Base-by-base conservation (phyloP, 176 grass and related monocot species). In the Poa pratensis region DNA sequence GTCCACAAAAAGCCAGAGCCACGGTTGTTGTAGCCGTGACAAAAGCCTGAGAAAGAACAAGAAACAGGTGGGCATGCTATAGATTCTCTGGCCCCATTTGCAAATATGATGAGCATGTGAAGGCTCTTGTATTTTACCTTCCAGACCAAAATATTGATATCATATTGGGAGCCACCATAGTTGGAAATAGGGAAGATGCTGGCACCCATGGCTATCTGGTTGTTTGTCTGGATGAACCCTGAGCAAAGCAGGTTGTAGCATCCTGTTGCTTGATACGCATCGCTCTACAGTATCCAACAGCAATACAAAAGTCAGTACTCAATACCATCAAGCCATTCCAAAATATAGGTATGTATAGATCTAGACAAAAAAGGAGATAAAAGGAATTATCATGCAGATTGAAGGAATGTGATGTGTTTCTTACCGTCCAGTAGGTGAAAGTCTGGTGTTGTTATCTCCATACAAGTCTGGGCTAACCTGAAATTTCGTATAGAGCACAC, bases 341-440 rank as follows among this genome's bases (percentile, higher is more conserved):
- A 22, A 81, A 49, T 34, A 69, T 69, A 24, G 40, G 51, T 61
- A 86, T 82, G 62, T 86, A 35, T 35, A 53, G 71, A 86, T 82
- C 78, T 77, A 81, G 68, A 69, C 46, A 83, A 14, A 46, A 65
- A 52, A 85, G 84, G 85, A 85, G 72, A 13, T 30, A 35, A 63
- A 84, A 75, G 52, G 1, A 69, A 81, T 48, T 68, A 20, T 75
- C 54, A 48, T 60, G 32, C 73, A 32, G n/a, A 76, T 77, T 79
- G 54, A 75, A 80, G 79, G 65, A 84, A 82, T 79, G 74, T 67
- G 45, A 39, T 69, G 64, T 69, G 71, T 65, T 81, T 90, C 92
- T 94, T 90, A 94, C 94, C 67, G 94, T 97, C 92, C 90, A 97
- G 67, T 94, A 94, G 82, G 94, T 97, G 73, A 97, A 97, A 97